A percentile compares a stretch with the other conserved stretches of the same genome.
Conservation (phyloP, 495 filamentous ascomycete genomes). For the Pyrenula aspistea region DNA sequence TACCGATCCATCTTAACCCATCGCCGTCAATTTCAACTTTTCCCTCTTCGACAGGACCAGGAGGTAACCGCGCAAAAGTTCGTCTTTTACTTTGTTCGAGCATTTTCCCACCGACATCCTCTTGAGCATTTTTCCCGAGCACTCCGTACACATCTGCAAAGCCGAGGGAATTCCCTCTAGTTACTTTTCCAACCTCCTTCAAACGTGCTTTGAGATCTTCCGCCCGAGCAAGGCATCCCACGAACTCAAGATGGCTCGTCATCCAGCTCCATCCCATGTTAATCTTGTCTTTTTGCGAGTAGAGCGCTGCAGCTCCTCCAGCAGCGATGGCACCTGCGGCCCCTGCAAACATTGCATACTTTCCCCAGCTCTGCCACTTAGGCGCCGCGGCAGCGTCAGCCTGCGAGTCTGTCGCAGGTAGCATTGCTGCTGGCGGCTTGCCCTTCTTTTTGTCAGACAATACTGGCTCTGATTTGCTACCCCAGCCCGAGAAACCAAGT, state of each 20-base stretch:
- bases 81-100: not conserved
- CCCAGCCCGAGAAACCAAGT: constrained; percentile 41
- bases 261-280: constrained; percentile 65
- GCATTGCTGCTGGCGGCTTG: constrained; percentile 15
- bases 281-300: constrained; percentile 69
- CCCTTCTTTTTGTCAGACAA: not conserved
- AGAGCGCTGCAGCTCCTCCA: constrained; percentile 79
- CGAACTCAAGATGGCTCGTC: constrained; percentile 86
- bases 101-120: constrained; percentile 2
- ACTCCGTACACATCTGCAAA: not conserved
- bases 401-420: constrained; percentile 15
- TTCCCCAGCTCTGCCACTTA: constrained; percentile 64
- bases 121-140: constrained; percentile 40
- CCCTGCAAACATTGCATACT: constrained; percentile 71
- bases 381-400: constrained; percentile 42
- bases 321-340: constrained; percentile 71
- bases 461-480: constrained; percentile 4
- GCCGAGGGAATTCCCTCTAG: not conserved
- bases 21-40: not conserved
- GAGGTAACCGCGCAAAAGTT: not conserved
- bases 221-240: constrained; percentile 70
- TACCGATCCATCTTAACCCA: constrained; percentile 43
- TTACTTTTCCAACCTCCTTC: constrained; percentile 8
- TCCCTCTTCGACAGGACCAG: not conserved
- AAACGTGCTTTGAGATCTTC: constrained; percentile 66